Base-by-base conservation (phyloP, 257 asterid genomes). In the Solanum lycopersicoides region DNA sequence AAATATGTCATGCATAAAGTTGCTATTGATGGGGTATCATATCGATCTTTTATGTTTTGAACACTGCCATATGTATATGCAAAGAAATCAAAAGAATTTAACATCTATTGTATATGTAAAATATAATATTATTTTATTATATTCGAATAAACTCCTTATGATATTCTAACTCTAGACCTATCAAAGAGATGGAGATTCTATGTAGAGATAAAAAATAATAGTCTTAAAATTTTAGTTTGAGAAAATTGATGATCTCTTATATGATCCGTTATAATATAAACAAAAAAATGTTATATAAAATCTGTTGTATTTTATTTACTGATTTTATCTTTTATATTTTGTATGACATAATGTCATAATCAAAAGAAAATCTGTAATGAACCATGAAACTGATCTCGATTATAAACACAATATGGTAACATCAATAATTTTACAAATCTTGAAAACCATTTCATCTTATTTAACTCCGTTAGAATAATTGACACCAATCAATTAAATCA, bases 131-230 rank as follows among this genome's bases (percentile, higher is more conserved):
- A 28, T 28, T 28, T 28, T 28, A 28, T 28, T 28, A 28, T 28
- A 12, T 65, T 11, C 0, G 4, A 14, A 65, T n/a, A n/a, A 65
- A 65, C 0, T 5, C 4, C 4, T 65, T 65, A 5, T 2, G 2
- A 1, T 65, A 12, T 65, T 4, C 16, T 65, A 63, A 8, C 34
- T 63, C 1, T 7, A 5, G 15, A 12, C 34, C 12, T 65, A n/a
- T n/a, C 15, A 6, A 63, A 63, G 34, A n/a, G 72, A 65, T n/a
- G 8, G 4, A 65, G 34, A 65, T 25, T 63, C 71, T 65, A 68
- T 6, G 5, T 68, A 12, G 74, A 66, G 15, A 65, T n/a, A 65
- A 8, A n/a, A 65, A 2, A n/a, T 16, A 65, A n/a, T 41, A 16
- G 76, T 15, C 18, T 30, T 32, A 23, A 32, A 37, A 20, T 9